phyloP scores from a whole-genome alignment of 2,329 filamentous ascomycete species.

The Helotiales sp. region DNA sequence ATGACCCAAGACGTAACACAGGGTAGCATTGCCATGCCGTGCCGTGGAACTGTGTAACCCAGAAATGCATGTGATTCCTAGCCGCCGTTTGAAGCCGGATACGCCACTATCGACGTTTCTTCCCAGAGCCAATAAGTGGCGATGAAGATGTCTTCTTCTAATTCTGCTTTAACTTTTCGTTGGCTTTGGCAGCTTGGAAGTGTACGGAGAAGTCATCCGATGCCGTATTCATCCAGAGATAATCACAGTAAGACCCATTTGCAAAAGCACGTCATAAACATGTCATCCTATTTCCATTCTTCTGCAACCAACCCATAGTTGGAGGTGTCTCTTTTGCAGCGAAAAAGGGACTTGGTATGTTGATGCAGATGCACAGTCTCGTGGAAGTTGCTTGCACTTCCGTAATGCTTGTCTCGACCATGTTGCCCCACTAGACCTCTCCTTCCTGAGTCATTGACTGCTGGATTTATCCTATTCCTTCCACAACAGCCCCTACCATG shows the following conservation, averaged over 20 bases:
- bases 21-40: neutral
- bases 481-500: neutral
- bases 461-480: conserved; percentile 6
- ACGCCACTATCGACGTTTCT: neutral
- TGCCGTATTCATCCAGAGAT: neutral
- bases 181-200: neutral
- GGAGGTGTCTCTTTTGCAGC: neutral
- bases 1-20: neutral
- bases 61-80: neutral
- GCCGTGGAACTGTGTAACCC: no score
- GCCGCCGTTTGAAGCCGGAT: neutral
- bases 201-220: neutral
- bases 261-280: neutral
- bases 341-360: neutral
- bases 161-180: neutral
- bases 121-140: neutral
- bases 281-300: neutral
- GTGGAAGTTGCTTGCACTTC: conserved; percentile 14
- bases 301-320: neutral
- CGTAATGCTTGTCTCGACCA: conserved; percentile 17
- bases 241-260: neutral
- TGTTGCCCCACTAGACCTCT: neutral
- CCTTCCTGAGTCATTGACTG: neutral
- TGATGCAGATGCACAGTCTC: no score
- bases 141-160: neutral